Base-by-base conservation (phyloP, 1,284 basidiomycete genomes). In the Tetrapyrgos nigripes region DNA sequence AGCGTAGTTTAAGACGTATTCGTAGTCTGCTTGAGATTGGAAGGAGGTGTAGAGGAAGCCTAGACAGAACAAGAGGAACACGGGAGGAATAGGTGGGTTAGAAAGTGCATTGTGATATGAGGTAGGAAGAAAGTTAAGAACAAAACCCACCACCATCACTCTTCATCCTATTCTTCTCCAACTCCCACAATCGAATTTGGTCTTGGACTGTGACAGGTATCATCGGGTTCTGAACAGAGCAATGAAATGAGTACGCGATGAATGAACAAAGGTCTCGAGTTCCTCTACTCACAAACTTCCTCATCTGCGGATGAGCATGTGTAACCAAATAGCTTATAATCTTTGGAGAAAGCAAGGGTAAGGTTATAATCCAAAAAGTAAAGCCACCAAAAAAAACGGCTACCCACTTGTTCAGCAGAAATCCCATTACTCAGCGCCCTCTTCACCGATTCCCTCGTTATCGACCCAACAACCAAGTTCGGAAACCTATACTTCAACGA, bases 281-380 rank as follows among this genome's bases (percentile, higher is more conserved):
- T 55, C 44, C 49, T 49, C 57, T 19, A 75, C 84, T 72, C 68
- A 93, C 94, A 74, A 96, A 94, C 75, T 91, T 94, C 69, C 92
- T 88, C 97, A 99, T 99, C 76, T 99, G 97, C 31, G 95, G 92
- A 74, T 99, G 97, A 1, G 97, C 97, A 76, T 99, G 96, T 50
- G 92, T 92, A 23, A 90, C 86, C 46, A 99, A 83, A 73, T 99
- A 99, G 68, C 91, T 91, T 71, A 99, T 97, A 71, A 99, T 97
- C 93, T 97, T 64, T 48, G 56, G 55, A 52, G 43, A 9, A 44
- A 53, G 21, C 48, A 59, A 58, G 50, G 46, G 55, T 61, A 52
- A 45, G 61, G 53, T 53, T 35, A 50, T 49, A 33, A 53, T 62
- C 19, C 6, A 48, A 35, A 44, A 48, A 9, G n/a, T 27, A 53